Evolutionary conservation across 2,329 filamentous ascomycete genomes (phyloP).

Genomic region (Penicillium sp.): DNA sequence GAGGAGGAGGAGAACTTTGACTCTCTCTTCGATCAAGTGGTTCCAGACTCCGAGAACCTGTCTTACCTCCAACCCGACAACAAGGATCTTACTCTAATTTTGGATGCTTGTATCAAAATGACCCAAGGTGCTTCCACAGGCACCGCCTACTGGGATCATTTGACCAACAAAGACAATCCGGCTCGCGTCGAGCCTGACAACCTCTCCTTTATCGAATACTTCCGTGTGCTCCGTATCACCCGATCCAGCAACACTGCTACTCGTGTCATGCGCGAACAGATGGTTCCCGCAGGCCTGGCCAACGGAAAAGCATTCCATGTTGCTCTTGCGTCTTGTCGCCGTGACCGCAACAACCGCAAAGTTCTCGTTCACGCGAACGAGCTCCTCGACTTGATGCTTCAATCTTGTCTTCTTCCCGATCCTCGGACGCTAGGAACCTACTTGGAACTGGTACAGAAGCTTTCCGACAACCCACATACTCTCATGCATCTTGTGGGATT

Average conservation of each 20-base stretch:
- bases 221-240: conserved; percentile 62
- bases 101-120: conserved; percentile 57
- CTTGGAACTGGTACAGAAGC: conserved; percentile 23
- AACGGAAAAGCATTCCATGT: conserved; percentile 60
- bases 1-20: conserved; percentile 29
- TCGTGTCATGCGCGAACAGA: conserved; percentile 53
- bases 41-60: conserved; percentile 12
- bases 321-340: conserved; percentile 67
- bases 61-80: conserved; percentile 48
- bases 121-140: conserved; percentile 59
- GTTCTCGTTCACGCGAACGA: conserved; percentile 61
- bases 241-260: conserved; percentile 62
- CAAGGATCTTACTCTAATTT: conserved; percentile 62
- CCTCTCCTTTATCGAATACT: conserved; percentile 64
- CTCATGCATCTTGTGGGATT: conserved; percentile 30
- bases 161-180: conserved; percentile 49
- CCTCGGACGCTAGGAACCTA: conserved; percentile 30
- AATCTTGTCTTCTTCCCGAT: conserved; percentile 28
- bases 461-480: conserved; percentile 27
- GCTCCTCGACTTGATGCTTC: conserved; percentile 62
- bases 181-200: conserved; percentile 63
- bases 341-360: conserved; percentile 71
- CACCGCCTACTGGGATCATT: conserved; percentile 70
- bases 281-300: conserved; percentile 47
- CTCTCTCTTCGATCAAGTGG: conserved; percentile 36